Percentiles rank a stretch among this genome's conserved stretches.
These are phyloP conservation scores for Coffea eugenioides DNA, from an alignment of 257 asterid genomes.

Conservation along the genomic window DNA sequence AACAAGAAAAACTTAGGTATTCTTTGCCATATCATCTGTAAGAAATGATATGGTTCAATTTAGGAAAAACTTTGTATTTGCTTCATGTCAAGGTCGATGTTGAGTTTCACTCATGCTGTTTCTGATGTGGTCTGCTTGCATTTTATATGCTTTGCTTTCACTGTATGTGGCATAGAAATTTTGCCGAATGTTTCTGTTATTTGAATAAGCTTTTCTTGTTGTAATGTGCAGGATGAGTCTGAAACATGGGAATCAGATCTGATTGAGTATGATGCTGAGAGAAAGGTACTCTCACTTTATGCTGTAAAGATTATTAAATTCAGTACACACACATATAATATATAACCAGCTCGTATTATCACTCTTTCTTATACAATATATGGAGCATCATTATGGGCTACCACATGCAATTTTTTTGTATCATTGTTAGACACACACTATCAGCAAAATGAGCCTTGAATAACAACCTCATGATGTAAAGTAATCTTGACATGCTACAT, in stretches of 20 bases:
- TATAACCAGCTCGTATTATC: too few relatives aligned
- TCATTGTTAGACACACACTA: too few relatives aligned
- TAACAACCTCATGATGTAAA: too few relatives aligned
- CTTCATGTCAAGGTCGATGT: neutral
- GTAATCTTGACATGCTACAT: too few relatives aligned
- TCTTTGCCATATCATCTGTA: neutral
- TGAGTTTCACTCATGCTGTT: neutral
- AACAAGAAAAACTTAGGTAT: neutral
- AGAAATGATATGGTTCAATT: too few relatives aligned
- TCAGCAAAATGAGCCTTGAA: too few relatives aligned
- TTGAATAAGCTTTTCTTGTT: slow-evolving; percentile 6
- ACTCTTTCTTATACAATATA: too few relatives aligned
- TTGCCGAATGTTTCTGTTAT: neutral
- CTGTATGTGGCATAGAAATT: neutral
- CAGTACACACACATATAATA: neutral
- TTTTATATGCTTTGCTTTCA: neutral
- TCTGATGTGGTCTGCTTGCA: neutral
- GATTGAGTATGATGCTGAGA: slow-evolving; percentile 38
- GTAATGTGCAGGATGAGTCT: slow-evolving; percentile 69
- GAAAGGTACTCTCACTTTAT: slow-evolving; percentile 48
- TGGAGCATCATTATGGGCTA: too few relatives aligned
- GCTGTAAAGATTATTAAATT: neutral
- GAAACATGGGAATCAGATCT: slow-evolving; percentile 77
- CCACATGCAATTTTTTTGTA: too few relatives aligned
- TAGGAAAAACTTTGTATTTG: neutral